Conservation (phyloP, 768 basidiomycete species). For the Suillus weaverae region DNA sequence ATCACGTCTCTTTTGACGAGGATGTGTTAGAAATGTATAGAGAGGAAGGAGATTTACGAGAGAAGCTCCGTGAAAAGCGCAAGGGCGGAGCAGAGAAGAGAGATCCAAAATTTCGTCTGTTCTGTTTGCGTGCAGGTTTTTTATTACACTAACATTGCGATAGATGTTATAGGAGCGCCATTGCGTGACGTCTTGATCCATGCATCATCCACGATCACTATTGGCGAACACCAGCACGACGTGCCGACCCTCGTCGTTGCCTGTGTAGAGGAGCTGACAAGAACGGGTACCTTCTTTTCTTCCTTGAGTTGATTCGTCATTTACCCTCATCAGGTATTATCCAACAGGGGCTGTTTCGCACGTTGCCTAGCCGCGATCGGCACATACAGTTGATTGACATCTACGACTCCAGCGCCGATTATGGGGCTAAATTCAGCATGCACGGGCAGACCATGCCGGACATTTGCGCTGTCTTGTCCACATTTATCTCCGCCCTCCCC, state of each 20-base stretch:
- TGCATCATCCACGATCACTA: constrained; percentile 32
- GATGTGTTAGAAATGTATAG: constrained; percentile 21
- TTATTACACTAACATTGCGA: not conserved
- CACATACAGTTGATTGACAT: constrained; percentile 39
- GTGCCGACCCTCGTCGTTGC: constrained; percentile 40
- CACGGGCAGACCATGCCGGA: constrained; percentile 41
- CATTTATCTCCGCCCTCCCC: constrained; percentile 49
- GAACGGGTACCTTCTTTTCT: constrained; percentile 34
- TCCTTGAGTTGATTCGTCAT: constrained; percentile 2
- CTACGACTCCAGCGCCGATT: constrained; percentile 35
- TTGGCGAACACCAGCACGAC: constrained; percentile 39
- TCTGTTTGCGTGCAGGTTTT: not conserved
- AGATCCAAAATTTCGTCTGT: constrained; percentile 29
- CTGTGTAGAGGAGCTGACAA: constrained; percentile 48
- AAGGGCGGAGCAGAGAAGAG: constrained; percentile 20
- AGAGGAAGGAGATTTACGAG: constrained; percentile 23
- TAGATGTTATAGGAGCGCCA: constrained; percentile 39
- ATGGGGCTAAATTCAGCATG: constrained; percentile 27
- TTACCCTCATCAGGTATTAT: constrained; percentile 37
- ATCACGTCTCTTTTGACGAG: constrained; percentile 24
- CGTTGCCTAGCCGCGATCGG: constrained; percentile 40
- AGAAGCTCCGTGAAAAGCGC: constrained; percentile 22
- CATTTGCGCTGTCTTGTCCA: constrained; percentile 46
- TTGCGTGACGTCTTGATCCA: constrained; percentile 34
- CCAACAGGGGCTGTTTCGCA: constrained; percentile 42